Evolutionary conservation across 2,329 filamentous ascomycete species (phyloP), one percentile per base, ranked within the genome.

Genomic region (Xylaria sp.): DNA sequence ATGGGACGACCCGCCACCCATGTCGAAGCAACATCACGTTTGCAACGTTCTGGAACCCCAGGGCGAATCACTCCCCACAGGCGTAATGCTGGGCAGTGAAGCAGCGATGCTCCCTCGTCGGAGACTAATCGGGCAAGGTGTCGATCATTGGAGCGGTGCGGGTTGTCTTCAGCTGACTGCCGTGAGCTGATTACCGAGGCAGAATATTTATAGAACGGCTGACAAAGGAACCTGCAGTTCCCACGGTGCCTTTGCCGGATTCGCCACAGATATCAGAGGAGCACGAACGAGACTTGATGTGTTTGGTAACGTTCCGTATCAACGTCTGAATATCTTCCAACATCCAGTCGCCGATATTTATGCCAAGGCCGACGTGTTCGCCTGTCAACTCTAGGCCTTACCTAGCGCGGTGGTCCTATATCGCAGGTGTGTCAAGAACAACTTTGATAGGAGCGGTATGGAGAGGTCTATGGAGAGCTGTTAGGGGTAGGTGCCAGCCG

Each of bases 101-200:
- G 49, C 39, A 44, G 29, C 49, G 43, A 44, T 40, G 42, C 46
- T 39, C 42, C 49, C n/a, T 20, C 20, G n/a, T 39, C 45, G 24
- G 19, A 38, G 18, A 37, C 39, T 22, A 39, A 46, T 26, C 19
- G 29, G 17, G 39, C 29, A 19, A 42, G 18, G 21, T 39, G 44
- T 17, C 20, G 44, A 45, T 49, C 46, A 42, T 39, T 39, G 26
- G 19, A 40, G 37, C 37, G 34, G 37, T 42, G 44, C 46, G 29
- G 29, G 29, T 34, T 34, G 29, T 13, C 29, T 34, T 34, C 8
- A 34, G 29, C 29, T 34, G 29, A 34, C 29, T 34, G 29, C 29
- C 29, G 29, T 34, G 29, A 34, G 29, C 29, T 34, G 29, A 34
- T 34, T 34, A 34, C 29, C 29, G 29, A 34, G 29, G 29, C 29